Evolutionary conservation across 2,329 filamentous ascomycete genomes (phyloP).

Genomic region (Arthrobotrys megalospora): DNA sequence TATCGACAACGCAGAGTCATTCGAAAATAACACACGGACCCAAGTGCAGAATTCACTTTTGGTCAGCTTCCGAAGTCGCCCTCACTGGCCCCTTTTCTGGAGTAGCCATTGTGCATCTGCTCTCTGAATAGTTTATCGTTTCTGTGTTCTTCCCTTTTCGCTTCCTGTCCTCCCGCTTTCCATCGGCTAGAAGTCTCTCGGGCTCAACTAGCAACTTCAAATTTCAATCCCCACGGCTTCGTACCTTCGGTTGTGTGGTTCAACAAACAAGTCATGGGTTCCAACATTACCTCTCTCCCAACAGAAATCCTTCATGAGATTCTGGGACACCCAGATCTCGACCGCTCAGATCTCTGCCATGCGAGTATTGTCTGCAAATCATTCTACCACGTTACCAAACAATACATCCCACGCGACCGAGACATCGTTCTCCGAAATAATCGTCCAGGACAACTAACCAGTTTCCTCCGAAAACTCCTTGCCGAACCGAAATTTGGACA

Average conservation of each 20-base stretch:
- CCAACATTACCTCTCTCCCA: conserved; percentile 28
- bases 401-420: conserved; percentile 17
- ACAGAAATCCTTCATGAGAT: conserved; percentile 55
- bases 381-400: conserved; percentile 15
- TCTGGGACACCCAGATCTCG: conserved; percentile 13
- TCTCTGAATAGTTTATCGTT: too few relatives aligned
- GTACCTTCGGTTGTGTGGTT: too few relatives aligned
- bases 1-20: neutral
- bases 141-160: too few relatives aligned
- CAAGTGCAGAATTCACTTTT: conserved; percentile 38
- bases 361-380: conserved; percentile 14
- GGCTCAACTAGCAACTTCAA: too few relatives aligned
- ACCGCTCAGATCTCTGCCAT: conserved; percentile 15
- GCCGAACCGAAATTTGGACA: conserved; percentile 14
- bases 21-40: conserved; percentile 10
- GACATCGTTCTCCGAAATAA: conserved; percentile 10
- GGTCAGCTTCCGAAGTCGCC: neutral
- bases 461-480: conserved; percentile 29
- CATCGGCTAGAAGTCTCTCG: too few relatives aligned
- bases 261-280: conserved; percentile 14
- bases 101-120: too few relatives aligned
- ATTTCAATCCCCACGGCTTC: too few relatives aligned
- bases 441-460: neutral
- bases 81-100: neutral
- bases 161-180: too few relatives aligned